Percentiles rank a stretch among this genome's conserved stretches.
These are phyloP conservation scores for Pseudocercospora eumusae DNA, from an alignment of 2,329 filamentous ascomycete genomes.

Conservation along the genomic window DNA sequence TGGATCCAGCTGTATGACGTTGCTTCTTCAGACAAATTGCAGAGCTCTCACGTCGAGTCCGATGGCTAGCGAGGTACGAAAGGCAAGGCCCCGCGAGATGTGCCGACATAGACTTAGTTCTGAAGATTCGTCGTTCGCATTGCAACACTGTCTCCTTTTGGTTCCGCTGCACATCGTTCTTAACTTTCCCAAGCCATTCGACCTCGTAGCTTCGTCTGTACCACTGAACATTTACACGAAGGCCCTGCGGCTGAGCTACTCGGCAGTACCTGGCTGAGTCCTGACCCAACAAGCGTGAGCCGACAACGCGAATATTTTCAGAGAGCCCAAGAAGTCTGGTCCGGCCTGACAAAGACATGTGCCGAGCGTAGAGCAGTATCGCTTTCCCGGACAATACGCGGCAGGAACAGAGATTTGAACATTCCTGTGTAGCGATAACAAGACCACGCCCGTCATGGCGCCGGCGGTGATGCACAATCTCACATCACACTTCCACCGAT, in stretches of 20 bases:
- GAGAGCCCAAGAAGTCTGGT: background rate
- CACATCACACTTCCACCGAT: conserved; percentile 40
- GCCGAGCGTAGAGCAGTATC: conserved; percentile 1
- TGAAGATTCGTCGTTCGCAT: background rate
- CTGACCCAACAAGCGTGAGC: conserved; percentile 4
- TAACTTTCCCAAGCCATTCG: background rate
- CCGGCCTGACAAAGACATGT: conserved; percentile 1
- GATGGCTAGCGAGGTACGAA: background rate
- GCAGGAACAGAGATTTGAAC: background rate
- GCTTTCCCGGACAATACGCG: background rate
- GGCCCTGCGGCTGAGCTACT: conserved; percentile 7
- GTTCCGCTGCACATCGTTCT: background rate
- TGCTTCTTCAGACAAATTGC: conserved; percentile 7
- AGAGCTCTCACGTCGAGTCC: conserved; percentile 7
- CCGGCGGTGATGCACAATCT: conserved; percentile 40
- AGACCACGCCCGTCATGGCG: conserved; percentile 31
- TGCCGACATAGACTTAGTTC: background rate
- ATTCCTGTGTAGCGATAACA: background rate
- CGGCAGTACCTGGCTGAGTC: conserved; percentile 4
- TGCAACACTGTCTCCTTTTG: background rate
- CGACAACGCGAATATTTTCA: background rate
- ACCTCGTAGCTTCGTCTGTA: conserved; percentile 11
- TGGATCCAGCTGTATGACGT: background rate
- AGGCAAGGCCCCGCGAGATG: conserved; percentile 9
- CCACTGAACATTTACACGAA: background rate